A percentile compares a stretch with the other conserved stretches of the same genome.
Evolutionary conservation across 768 basidiomycete species (phyloP).

Genomic region (Lentinula guzmanii): DNA sequence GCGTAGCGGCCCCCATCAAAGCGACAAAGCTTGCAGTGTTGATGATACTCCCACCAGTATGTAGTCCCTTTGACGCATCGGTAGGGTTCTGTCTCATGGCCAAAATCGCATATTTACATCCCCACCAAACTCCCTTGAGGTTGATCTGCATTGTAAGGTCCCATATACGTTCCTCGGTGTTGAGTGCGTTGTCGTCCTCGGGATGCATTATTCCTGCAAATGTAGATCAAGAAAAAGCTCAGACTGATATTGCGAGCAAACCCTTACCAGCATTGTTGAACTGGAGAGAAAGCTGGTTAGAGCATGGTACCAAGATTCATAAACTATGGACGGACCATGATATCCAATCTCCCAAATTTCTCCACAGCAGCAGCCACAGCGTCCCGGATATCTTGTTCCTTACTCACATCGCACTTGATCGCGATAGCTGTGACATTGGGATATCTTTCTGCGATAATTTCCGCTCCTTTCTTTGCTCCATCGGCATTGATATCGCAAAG

Average conservation of each 20-base stretch:
- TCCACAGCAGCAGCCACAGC: constrained; percentile 75
- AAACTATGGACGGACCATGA: constrained; percentile 61
- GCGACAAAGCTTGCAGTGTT: constrained; percentile 99
- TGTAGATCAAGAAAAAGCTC: background rate
- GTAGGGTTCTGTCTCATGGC: constrained; percentile 93
- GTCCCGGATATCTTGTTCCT: constrained; percentile 80
- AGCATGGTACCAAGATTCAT: background rate
- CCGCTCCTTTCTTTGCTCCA: constrained; percentile 63
- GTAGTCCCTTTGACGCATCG: constrained; percentile 76
- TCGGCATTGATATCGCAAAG: constrained; percentile 82
- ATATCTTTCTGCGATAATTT: constrained; percentile 55
- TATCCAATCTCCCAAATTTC: constrained; percentile 88
- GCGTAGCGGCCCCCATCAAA: constrained; percentile 91
- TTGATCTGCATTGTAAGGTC: constrained; percentile 91
- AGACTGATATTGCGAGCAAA: background rate
- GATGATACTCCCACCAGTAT: constrained; percentile 86
- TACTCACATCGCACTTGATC: constrained; percentile 80
- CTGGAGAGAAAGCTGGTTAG: constrained; percentile 28
- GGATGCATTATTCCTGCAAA: constrained; percentile 93
- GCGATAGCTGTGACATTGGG: constrained; percentile 68
- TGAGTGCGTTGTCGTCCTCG: constrained; percentile 88
- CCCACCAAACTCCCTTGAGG: constrained; percentile 99
- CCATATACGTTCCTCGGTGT: constrained; percentile 97
- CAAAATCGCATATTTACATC: constrained; percentile 93
- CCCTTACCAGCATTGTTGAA: constrained; percentile 85